These are phyloP conservation scores for Psilocybe sp. DNA, from an alignment of 768 basidiomycete species.

Conservation along the genomic window DNA sequence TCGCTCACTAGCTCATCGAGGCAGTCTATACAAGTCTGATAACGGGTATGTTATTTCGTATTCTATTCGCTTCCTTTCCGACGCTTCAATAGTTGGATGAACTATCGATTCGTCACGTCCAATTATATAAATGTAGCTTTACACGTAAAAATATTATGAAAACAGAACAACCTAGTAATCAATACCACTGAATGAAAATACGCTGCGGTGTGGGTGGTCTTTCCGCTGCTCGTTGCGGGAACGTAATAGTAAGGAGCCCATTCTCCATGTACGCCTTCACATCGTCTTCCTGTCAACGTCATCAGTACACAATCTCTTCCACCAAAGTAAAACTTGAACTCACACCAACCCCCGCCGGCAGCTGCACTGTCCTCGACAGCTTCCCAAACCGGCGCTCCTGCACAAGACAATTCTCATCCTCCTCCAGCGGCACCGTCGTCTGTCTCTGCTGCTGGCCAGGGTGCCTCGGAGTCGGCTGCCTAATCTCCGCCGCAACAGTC, in stretches of 20 bases:
- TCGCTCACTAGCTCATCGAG: too few relatives aligned
- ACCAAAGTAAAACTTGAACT: constrained; percentile 19
- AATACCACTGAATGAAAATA: too few relatives aligned
- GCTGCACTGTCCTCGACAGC: constrained; percentile 44
- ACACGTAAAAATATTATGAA: too few relatives aligned
- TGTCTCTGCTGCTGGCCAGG: too few relatives aligned
- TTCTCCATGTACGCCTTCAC: constrained; percentile 44
- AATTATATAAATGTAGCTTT: too few relatives aligned
- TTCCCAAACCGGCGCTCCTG: constrained; percentile 51
- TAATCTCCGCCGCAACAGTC: constrained; percentile 50
- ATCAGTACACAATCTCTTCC: constrained; percentile 1
- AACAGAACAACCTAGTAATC: too few relatives aligned
- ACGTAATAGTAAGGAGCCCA: constrained; percentile 48
- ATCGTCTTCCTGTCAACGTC: constrained; percentile 23
- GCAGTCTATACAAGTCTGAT: too few relatives aligned
- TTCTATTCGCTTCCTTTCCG: too few relatives aligned
- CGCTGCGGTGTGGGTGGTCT: constrained; percentile 14
- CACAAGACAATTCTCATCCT: constrained; percentile 15
- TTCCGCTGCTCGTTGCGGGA: constrained; percentile 46
- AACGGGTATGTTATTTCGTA: too few relatives aligned
- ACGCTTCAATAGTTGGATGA: too few relatives aligned
- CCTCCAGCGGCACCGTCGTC: too few relatives aligned
- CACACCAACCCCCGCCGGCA: constrained; percentile 56
- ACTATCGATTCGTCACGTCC: too few relatives aligned
- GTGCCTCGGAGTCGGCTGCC: constrained; percentile 14